Conservation (phyloP, 2,329 filamentous ascomycete genomes). For the Xylaria digitata region DNA sequence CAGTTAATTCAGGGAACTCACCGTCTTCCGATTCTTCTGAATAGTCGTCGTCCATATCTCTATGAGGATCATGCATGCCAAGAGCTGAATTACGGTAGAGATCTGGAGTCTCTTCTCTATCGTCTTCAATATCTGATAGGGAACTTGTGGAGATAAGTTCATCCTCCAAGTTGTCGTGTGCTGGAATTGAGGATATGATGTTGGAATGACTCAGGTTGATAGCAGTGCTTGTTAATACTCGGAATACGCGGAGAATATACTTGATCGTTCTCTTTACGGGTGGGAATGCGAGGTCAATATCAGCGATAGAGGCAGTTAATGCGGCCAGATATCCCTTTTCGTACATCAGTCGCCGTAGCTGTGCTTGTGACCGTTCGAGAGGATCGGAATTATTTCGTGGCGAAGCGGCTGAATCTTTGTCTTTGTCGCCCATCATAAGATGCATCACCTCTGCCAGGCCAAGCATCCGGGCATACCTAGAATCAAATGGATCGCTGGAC, state of each 20-base stretch:
- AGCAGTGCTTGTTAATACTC: constrained; percentile 86
- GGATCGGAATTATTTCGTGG: constrained; percentile 50
- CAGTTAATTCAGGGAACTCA: constrained; percentile 42
- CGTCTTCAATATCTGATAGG: constrained; percentile 86
- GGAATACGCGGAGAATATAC: constrained; percentile 91
- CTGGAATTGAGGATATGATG: constrained; percentile 74
- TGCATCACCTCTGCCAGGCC: constrained; percentile 92
- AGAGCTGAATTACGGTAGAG: constrained; percentile 96
- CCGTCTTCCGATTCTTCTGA: constrained; percentile 78
- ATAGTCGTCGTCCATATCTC: constrained; percentile 76
- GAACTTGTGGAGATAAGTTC: constrained; percentile 90
- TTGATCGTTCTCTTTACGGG: constrained; percentile 94
- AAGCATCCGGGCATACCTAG: constrained; percentile 88
- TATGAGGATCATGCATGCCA: constrained; percentile 89
- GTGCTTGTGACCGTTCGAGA: constrained; percentile 74
- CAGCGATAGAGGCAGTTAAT: constrained; percentile 89
- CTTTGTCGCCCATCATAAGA: constrained; percentile 86
- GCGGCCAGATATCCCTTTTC: constrained; percentile 95
- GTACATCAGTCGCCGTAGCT: constrained; percentile 95
- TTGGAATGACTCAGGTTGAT: constrained; percentile 86
- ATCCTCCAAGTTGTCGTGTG: constrained; percentile 79
- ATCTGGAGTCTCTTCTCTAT: constrained; percentile 94
- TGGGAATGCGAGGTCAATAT: constrained; percentile 94
- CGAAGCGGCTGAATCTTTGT: constrained; percentile 65
- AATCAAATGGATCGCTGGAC: constrained; percentile 82